phyloP scores from a whole-genome alignment of 2,329 filamentous ascomycete species.

The Cordyceps tenuipes region DNA sequence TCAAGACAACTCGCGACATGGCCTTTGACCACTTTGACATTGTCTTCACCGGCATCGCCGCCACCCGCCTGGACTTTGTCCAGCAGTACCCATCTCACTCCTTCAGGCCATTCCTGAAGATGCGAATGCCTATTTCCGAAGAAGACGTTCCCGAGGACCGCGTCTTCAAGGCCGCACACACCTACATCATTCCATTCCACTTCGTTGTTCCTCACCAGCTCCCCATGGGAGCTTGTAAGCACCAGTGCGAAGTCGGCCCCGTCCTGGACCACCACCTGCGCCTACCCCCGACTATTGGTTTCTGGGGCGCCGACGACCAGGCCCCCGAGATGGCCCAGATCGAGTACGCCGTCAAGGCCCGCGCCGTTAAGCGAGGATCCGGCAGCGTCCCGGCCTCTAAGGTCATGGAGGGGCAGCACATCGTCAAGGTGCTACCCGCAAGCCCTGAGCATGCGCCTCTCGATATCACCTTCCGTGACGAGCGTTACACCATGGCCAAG shows the following conservation, averaged over 20 bases:
- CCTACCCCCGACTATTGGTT: conserved; percentile 44
- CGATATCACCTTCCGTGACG: conserved; percentile 38
- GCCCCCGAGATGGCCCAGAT: conserved; percentile 46
- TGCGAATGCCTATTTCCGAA: conserved; percentile 44
- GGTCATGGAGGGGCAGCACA: conserved; percentile 33
- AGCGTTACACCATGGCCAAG: conserved; percentile 41
- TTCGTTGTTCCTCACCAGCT: conserved; percentile 52
- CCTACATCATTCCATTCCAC: conserved; percentile 47
- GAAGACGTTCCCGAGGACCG: conserved; percentile 38
- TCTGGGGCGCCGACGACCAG: conserved; percentile 47
- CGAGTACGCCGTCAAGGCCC: conserved; percentile 44
- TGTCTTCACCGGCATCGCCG: conserved; percentile 41
- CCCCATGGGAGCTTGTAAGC: conserved; percentile 48
- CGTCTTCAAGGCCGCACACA: conserved; percentile 39
- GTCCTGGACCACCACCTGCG: conserved; percentile 45
- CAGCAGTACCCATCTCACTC: conserved; percentile 38
- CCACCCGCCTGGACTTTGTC: conserved; percentile 43
- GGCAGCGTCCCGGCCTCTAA: conserved; percentile 18
- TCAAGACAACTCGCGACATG: conserved; percentile 37
- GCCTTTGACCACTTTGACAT: conserved; percentile 45
- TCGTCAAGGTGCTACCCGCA: conserved; percentile 45
- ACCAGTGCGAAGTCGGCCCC: conserved; percentile 34
- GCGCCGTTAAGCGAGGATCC: conserved; percentile 24
- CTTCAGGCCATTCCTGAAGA: conserved; percentile 46
- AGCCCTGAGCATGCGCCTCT: conserved; percentile 43